Base-by-base conservation (phyloP, 192 early-diverging fungal species). In the Tieghemiomyces parasiticus region DNA sequence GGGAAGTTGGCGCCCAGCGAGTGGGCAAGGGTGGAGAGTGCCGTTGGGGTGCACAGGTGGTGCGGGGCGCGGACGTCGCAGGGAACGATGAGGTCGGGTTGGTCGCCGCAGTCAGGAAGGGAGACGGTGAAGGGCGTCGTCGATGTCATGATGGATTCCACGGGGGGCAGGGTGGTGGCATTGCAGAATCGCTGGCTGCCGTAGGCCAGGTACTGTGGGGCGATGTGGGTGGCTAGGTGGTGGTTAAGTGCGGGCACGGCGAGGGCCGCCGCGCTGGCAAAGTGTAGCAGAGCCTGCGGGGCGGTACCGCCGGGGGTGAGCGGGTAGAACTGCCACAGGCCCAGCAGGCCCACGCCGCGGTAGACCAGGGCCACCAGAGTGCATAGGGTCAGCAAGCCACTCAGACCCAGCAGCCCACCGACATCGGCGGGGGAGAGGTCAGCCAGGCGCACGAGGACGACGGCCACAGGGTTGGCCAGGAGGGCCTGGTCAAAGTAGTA, bases 191-290 rank as follows among this genome's bases (percentile, higher is more conserved):
- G 63, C 58, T 83, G 81, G 35, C 73, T 76, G 28, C 81, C 81
- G 71, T 78, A 83, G 64, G 77, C 74, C 30, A 79, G 61, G 62
- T 83, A 83, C 8, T 71, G 71, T 19, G 81, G 81, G n/a, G 74
- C 75, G 28, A 83, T 74, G 1, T 73, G 66, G 47, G 73, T 78
- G 34, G 75, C 77, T 58, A 83, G 44, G 10, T 73, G 71, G 46
- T 75, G 81, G 42, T 73, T 71, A 20, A 83, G 63, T 9, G 75
- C 81, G 16, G 77, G 63, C 25, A 80, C 58, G 50, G 71, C 71
- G n/a, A 83, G 60, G 58, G 73, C 76, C 42, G 78, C 53, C 9
- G 81, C 33, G 48, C 73, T 67, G 34, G 73, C 66, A 12, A 68
- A 68, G 14, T 73, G 70, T 46, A 83, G 61, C n/a, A 83, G 61